Evolutionary conservation across 192 early-diverging fungal species (phyloP).

Genomic region (Coemansia umbellata): DNA sequence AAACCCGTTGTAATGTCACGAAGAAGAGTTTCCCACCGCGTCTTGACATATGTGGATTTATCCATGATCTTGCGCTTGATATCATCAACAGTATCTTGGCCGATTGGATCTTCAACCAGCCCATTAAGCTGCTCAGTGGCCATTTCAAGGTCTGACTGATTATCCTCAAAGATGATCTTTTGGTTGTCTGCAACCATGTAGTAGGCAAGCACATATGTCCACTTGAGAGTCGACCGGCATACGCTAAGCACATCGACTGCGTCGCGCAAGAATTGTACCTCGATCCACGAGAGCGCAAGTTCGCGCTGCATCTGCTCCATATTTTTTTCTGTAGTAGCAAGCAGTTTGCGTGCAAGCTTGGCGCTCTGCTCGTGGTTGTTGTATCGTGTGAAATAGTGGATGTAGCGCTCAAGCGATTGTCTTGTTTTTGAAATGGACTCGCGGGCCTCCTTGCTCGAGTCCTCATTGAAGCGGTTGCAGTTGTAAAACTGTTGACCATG

Average conservation of each 20-base stretch:
- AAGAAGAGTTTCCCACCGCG: slow-evolving; percentile 83
- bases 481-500: slow-evolving; percentile 96
- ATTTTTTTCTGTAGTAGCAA: slow-evolving; percentile 45
- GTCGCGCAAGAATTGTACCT: slow-evolving; percentile 93
- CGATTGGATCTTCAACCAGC: slow-evolving; percentile 82
- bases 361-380: slow-evolving; percentile 96
- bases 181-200: slow-evolving; percentile 83
- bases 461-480: slow-evolving; percentile 97
- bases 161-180: slow-evolving; percentile 93
- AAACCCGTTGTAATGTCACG: slow-evolving; percentile 88
- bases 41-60: slow-evolving; percentile 89
- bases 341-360: slow-evolving; percentile 79
- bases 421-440: slow-evolving; percentile 86
- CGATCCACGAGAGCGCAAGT: slow-evolving; percentile 92
- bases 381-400: slow-evolving; percentile 97
- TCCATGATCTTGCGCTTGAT: slow-evolving; percentile 85
- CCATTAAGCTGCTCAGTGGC: slow-evolving; percentile 92
- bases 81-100: slow-evolving; percentile 56
- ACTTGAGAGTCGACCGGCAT: slow-evolving; percentile 91
- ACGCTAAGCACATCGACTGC: slow-evolving; percentile 86
- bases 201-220: slow-evolving; percentile 97
- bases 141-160: slow-evolving; percentile 98
- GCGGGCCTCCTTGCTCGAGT: slow-evolving; percentile 77
- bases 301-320: slow-evolving; percentile 96
- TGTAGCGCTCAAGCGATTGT: slow-evolving; percentile 83